A percentile compares a stretch with the other conserved stretches of the same genome.
phyloP scores from a whole-genome alignment of 1,284 basidiomycete genomes.

The Agaricales sp. region DNA sequence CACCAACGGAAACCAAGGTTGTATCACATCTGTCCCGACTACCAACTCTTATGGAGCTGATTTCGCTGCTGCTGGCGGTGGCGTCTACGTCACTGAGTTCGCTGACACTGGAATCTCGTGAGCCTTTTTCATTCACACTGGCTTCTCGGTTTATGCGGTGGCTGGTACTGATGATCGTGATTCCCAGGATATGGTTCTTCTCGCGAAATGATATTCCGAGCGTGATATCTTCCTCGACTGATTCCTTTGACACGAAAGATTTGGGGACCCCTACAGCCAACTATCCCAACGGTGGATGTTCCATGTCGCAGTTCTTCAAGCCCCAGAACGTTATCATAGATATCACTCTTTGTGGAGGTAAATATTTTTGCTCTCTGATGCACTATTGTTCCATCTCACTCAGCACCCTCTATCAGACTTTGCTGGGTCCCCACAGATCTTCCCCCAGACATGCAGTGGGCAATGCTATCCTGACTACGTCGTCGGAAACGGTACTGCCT shows the following conservation, averaged over 20 bases:
- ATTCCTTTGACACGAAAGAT: slow-evolving; percentile 32
- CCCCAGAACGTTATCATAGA: slow-evolving; percentile 63
- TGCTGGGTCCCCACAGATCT: slow-evolving; percentile 40
- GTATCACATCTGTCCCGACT: slow-evolving; percentile 44
- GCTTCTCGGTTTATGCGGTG: too few relatives aligned
- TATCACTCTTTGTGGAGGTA: slow-evolving; percentile 69
- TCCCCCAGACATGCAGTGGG: slow-evolving; percentile 55
- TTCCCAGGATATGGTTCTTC: background rate
- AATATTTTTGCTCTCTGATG: slow-evolving; percentile 11
- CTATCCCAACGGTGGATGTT: slow-evolving; percentile 53
- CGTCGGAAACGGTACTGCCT: slow-evolving; percentile 52
- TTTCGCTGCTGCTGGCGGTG: slow-evolving; percentile 57
- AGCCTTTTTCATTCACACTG: too few relatives aligned
- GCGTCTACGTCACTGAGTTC: slow-evolving; percentile 65
- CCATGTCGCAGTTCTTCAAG: slow-evolving; percentile 49
- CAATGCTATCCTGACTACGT: slow-evolving; percentile 70
- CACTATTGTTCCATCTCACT: background rate
- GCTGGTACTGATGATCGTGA: too few relatives aligned
- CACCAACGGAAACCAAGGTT: slow-evolving; percentile 52
- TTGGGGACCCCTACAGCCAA: slow-evolving; percentile 63
- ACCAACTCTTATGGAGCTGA: slow-evolving; percentile 49
- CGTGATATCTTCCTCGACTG: background rate
- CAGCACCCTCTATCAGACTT: slow-evolving; percentile 19
- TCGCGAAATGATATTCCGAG: background rate
- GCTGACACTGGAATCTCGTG: slow-evolving; percentile 54